phyloP scores from a whole-genome alignment of 2,329 filamentous ascomycete genomes.

The Cucurbitaria berberidis region DNA sequence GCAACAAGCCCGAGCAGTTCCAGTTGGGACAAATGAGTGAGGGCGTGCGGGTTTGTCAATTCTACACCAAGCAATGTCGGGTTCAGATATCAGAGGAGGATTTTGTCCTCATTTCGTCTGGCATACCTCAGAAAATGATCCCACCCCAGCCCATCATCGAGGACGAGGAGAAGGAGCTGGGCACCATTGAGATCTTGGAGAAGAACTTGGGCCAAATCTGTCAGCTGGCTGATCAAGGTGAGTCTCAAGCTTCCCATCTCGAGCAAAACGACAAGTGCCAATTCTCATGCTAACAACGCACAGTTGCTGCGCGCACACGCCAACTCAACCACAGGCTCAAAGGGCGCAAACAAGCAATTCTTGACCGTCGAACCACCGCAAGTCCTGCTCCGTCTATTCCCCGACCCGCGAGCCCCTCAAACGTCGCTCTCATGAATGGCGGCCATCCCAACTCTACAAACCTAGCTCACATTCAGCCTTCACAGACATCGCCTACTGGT shows the following conservation, averaged over 20 bases:
- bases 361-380: constrained; percentile 65
- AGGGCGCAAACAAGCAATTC: constrained; percentile 74
- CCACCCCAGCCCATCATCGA: constrained; percentile 81
- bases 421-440: constrained; percentile 52
- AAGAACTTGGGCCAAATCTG: constrained; percentile 77
- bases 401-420: constrained; percentile 49
- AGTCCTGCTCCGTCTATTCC: constrained; percentile 42
- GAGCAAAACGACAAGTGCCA: too few relatives aligned
- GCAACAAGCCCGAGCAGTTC: constrained; percentile 79
- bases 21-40: constrained; percentile 71
- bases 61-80: constrained; percentile 78
- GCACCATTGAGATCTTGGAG: constrained; percentile 83
- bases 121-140: constrained; percentile 81
- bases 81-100: constrained; percentile 90
- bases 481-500: constrained; percentile 47
- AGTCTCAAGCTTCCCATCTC: too few relatives aligned
- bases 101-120: constrained; percentile 81
- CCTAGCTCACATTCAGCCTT: constrained; percentile 16
- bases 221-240: constrained; percentile 78
- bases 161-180: constrained; percentile 84
- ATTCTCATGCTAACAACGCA: constrained; percentile 5
- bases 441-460: constrained; percentile 31
- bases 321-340: constrained; percentile 83
- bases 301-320: constrained; percentile 72
- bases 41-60: constrained; percentile 76